Conservation (phyloP, 768 basidiomycete species). For the Exidia glandulosa region DNA sequence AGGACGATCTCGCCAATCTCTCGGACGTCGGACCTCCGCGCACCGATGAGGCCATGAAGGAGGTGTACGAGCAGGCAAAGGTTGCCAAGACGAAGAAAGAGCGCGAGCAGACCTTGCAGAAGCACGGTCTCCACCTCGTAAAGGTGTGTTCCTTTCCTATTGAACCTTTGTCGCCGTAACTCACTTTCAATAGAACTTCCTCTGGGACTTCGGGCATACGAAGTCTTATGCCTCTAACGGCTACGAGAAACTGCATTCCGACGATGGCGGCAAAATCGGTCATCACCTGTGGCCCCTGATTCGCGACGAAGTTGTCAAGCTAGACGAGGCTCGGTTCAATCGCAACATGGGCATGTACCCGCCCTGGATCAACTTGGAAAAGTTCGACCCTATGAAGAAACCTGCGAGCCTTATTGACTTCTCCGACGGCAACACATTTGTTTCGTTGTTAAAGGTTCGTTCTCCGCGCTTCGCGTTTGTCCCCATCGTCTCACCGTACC, state of each 20-base stretch:
- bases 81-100: slow-evolving; percentile 6
- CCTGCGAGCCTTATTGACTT: slow-evolving; percentile 17
- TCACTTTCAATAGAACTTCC: slow-evolving; percentile 13
- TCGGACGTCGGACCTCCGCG: slow-evolving; percentile 7
- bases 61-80: slow-evolving; percentile 8
- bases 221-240: slow-evolving; percentile 14
- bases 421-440: slow-evolving; percentile 15
- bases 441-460: slow-evolving; percentile 16
- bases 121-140: slow-evolving; percentile 14
- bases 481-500: not conserved
- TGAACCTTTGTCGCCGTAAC: not conserved
- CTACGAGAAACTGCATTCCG: slow-evolving; percentile 21
- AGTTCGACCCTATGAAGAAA: slow-evolving; percentile 12
- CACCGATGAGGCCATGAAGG: slow-evolving; percentile 13
- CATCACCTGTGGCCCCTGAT: slow-evolving; percentile 16
- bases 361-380: slow-evolving; percentile 18
- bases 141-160: slow-evolving; percentile 6
- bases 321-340: not conserved
- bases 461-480: too few species aligned
- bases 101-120: slow-evolving; percentile 13
- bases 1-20: slow-evolving; percentile 12
- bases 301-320: slow-evolving; percentile 1
- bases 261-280: slow-evolving; percentile 18
- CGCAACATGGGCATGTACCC: slow-evolving; percentile 19
- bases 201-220: slow-evolving; percentile 17